phyloP scores from a whole-genome alignment of 2,329 filamentous ascomycete species.

The Amauroascus verrucosus region DNA sequence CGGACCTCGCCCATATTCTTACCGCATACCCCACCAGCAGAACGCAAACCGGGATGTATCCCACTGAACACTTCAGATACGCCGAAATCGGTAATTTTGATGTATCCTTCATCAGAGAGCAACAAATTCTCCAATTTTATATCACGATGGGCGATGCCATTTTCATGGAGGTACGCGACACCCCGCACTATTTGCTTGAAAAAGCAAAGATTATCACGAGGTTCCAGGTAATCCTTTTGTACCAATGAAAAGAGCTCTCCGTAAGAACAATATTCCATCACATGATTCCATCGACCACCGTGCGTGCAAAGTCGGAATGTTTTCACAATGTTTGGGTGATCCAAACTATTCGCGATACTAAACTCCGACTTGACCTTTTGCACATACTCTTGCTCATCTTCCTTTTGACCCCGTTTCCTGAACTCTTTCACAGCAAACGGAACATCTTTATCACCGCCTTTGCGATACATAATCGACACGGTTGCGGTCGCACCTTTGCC shows the following conservation, averaged over 20 bases:
- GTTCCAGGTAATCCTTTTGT: conserved; percentile 57
- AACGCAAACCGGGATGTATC: conserved; percentile 65
- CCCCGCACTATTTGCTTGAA: conserved; percentile 85
- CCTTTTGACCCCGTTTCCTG: conserved; percentile 57
- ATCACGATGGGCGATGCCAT: conserved; percentile 82
- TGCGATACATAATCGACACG: conserved; percentile 68
- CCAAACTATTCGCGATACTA: conserved; percentile 72
- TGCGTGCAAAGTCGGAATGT: conserved; percentile 67
- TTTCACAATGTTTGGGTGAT: conserved; percentile 80
- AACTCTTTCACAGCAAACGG: conserved; percentile 84
- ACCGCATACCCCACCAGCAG: conserved; percentile 62
- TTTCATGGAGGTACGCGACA: conserved; percentile 66
- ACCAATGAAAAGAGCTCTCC: conserved; percentile 72
- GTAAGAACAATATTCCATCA: conserved; percentile 83
- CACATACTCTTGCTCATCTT: conserved; percentile 64
- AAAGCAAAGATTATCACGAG: conserved; percentile 64
- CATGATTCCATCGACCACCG: conserved; percentile 70
- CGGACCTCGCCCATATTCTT: conserved; percentile 61
- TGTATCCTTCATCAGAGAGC: conserved; percentile 64
- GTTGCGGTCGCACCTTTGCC: conserved; percentile 76
- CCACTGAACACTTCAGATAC: conserved; percentile 79
- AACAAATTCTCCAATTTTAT: conserved; percentile 84
- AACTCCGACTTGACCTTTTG: conserved; percentile 89
- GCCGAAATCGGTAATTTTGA: conserved; percentile 89
- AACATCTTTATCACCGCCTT: conserved; percentile 50